Evolutionary conservation across 768 basidiomycete species (phyloP).

Genomic region (Butyriboletus loyo): DNA sequence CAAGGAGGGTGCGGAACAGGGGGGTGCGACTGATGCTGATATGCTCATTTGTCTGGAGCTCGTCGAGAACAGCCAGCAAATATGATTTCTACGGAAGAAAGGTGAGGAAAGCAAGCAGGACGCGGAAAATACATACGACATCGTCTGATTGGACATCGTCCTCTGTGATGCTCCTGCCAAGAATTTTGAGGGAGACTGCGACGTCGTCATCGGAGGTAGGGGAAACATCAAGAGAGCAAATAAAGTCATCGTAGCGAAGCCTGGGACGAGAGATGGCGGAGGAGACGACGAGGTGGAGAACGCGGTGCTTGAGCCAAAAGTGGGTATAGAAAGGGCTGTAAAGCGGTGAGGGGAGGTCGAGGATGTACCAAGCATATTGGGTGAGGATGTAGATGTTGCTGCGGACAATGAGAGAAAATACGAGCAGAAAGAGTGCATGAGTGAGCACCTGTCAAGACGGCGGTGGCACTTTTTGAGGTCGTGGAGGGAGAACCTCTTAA

Average conservation of each 20-base stretch:
- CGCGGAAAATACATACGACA: constrained; percentile 37
- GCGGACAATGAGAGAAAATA: constrained; percentile 9
- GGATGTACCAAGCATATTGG: constrained; percentile 65
- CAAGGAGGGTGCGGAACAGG: constrained; percentile 36
- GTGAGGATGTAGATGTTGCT: constrained; percentile 69
- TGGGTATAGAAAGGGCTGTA: constrained; percentile 46
- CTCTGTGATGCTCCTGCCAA: constrained; percentile 43
- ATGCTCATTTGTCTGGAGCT: constrained; percentile 32
- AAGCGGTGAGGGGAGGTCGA: constrained; percentile 43
- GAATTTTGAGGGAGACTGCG: constrained; percentile 31
- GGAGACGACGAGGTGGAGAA: constrained; percentile 48
- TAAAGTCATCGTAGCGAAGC: constrained; percentile 40
- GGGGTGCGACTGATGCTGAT: constrained; percentile 41
- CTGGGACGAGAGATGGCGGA: constrained; percentile 34
- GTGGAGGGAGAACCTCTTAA: constrained; percentile 50
- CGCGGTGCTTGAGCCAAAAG: constrained; percentile 50
- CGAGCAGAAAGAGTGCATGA: background rate
- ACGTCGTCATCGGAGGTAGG: constrained; percentile 32
- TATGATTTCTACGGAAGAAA: constrained; percentile 41
- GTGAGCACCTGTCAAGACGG: constrained; percentile 43
- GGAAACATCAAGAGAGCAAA: constrained; percentile 32
- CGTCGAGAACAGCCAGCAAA: constrained; percentile 35
- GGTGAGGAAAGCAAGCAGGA: background rate
- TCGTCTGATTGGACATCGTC: constrained; percentile 45
- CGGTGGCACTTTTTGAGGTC: constrained; percentile 25